These are phyloP conservation scores for Boeremia lycopersici DNA, from an alignment of 2,329 filamentous ascomycete species.

Conservation along the genomic window DNA sequence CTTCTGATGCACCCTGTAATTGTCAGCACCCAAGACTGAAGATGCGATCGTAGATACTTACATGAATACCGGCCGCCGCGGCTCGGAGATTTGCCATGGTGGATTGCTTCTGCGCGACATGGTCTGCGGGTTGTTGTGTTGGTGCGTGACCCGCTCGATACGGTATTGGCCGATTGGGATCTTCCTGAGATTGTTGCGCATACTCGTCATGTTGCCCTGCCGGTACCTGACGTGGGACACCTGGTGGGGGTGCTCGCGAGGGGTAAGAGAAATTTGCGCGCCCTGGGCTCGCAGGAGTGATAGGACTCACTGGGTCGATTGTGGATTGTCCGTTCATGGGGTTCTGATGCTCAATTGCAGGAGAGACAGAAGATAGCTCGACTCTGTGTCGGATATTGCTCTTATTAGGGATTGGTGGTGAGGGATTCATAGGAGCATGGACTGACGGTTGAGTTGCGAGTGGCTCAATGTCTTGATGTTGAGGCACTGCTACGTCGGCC, in stretches of 20 bases:
- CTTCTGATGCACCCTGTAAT: constrained; percentile 42
- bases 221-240: constrained; percentile 39
- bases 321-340: constrained; percentile 33
- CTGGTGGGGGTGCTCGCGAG: constrained; percentile 38
- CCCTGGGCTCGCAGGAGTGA: constrained; percentile 36
- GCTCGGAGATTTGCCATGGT: constrained; percentile 44
- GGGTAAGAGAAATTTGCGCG: constrained; percentile 46
- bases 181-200: constrained; percentile 16
- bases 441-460: constrained; percentile 23
- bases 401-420: constrained; percentile 42
- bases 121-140: constrained; percentile 1
- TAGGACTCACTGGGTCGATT: constrained; percentile 29
- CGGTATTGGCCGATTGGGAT: constrained; percentile 25
- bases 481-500: constrained; percentile 2
- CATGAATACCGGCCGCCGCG: constrained; percentile 45
- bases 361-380: constrained; percentile 42
- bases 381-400: constrained; percentile 46
- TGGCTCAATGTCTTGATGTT: constrained; percentile 8
- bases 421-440: constrained; percentile 18
- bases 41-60: constrained; percentile 18
- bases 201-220: constrained; percentile 9
- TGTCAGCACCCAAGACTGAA: constrained; percentile 9
- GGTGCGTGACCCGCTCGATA: constrained; percentile 30
- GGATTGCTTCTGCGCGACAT: constrained; percentile 29
- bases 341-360: constrained; percentile 41